Conservation (phyloP, 371 early-diverging fungal genomes). For the Rhizomucor pusillus region DNA sequence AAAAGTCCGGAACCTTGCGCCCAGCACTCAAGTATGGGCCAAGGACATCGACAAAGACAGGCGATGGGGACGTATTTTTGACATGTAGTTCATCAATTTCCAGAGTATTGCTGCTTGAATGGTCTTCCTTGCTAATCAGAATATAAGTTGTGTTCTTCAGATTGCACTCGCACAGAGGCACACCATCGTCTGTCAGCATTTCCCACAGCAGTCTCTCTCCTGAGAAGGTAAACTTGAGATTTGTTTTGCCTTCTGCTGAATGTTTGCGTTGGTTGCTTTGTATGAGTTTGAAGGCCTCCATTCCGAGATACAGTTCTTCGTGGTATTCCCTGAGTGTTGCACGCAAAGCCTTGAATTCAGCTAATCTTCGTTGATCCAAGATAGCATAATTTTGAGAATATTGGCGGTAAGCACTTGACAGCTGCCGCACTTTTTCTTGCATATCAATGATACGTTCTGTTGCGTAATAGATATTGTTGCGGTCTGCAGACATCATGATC, state of each 20-base stretch:
- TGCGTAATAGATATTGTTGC: constrained; percentile 48
- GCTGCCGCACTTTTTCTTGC: constrained; percentile 63
- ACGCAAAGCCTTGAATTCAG: constrained; percentile 31
- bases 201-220: constrained; percentile 56
- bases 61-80: constrained; percentile 58
- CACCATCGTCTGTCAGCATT: constrained; percentile 46
- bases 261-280: constrained; percentile 32
- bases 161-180: constrained; percentile 60
- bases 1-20: constrained; percentile 51
- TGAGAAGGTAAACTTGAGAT: constrained; percentile 39
- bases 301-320: constrained; percentile 71
- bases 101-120: constrained; percentile 59
- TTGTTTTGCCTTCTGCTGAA: constrained; percentile 29
- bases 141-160: constrained; percentile 46
- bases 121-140: constrained; percentile 60
- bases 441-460: constrained; percentile 61
- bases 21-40: constrained; percentile 53
- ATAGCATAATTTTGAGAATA: constrained; percentile 27
- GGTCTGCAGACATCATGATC: constrained; percentile 71
- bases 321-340: constrained; percentile 24
- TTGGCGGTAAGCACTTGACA: constrained; percentile 25
- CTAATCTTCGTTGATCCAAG: constrained; percentile 25
- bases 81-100: constrained; percentile 72
- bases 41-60: constrained; percentile 67
- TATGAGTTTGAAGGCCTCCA: constrained; percentile 64